phyloP scores from a whole-genome alignment of 2,329 filamentous ascomycete species.

The Clarireedia sp. region DNA sequence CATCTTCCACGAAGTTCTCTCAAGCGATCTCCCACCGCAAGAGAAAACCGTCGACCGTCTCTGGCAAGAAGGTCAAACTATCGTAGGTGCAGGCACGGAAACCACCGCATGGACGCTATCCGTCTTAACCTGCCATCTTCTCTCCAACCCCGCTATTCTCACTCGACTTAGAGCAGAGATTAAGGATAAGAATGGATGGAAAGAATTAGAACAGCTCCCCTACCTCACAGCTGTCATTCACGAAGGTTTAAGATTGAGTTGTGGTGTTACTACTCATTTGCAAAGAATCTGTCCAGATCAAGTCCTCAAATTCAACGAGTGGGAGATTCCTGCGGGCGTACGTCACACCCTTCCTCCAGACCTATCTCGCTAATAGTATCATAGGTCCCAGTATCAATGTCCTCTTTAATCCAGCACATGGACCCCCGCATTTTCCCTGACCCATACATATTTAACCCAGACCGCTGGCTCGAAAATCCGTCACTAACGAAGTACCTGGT shows the following conservation, averaged over 20 bases:
- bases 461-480: slow-evolving; percentile 33
- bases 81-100: slow-evolving; percentile 32
- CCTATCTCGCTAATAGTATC: neutral
- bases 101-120: slow-evolving; percentile 32
- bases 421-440: slow-evolving; percentile 33
- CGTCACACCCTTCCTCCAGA: neutral
- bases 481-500: slow-evolving; percentile 29
- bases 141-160: slow-evolving; percentile 27
- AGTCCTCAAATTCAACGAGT: slow-evolving; percentile 16
- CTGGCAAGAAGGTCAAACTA: slow-evolving; percentile 28
- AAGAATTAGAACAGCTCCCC: slow-evolving; percentile 23
- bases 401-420: slow-evolving; percentile 33
- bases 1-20: slow-evolving; percentile 24
- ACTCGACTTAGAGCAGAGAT: slow-evolving; percentile 31
- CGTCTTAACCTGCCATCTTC: slow-evolving; percentile 31
- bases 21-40: slow-evolving; percentile 26
- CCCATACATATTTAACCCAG: slow-evolving; percentile 33
- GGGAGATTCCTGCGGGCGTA: slow-evolving; percentile 11
- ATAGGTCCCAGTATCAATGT: slow-evolving; percentile 34
- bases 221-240: slow-evolving; percentile 30
- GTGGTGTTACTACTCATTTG: slow-evolving; percentile 27
- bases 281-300: slow-evolving; percentile 22
- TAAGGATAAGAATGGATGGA: slow-evolving; percentile 12
- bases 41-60: slow-evolving; percentile 31
- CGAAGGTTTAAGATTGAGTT: slow-evolving; percentile 29